Percentiles rank a stretch among this genome's conserved stretches.
phyloP scores from a whole-genome alignment of 495 filamentous ascomycete species.

The Annulohypoxylon maeteangense region DNA sequence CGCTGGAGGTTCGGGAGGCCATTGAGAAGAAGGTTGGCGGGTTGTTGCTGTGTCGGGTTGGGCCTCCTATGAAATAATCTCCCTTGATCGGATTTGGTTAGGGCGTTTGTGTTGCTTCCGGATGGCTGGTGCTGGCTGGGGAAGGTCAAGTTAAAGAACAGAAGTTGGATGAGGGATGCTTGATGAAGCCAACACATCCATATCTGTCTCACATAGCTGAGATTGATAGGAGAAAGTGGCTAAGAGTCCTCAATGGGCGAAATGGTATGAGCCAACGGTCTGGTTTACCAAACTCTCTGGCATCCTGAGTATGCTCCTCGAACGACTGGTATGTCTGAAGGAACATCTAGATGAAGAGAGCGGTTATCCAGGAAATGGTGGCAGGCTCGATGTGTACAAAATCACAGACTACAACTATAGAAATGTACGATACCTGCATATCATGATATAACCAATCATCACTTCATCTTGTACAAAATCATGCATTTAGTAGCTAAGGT shows the following conservation, averaged over 20 bases:
- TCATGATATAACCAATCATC: conserved; percentile 7
- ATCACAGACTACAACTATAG: not conserved
- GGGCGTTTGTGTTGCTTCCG: not conserved
- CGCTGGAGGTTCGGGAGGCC: conserved; percentile 88
- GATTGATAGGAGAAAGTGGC: not conserved
- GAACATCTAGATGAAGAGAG: not conserved
- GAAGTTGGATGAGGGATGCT: not conserved
- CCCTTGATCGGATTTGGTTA: not conserved
- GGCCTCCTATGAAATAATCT: not conserved
- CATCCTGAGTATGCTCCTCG: not conserved
- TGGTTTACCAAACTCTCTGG: not conserved
- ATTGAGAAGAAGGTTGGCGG: conserved; percentile 87
- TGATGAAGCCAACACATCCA: not conserved
- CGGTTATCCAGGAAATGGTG: conserved; percentile 14
- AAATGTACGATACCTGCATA: conserved; percentile 20
- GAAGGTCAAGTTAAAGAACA: not conserved
- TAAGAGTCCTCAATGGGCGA: not conserved
- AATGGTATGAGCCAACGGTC: not conserved
- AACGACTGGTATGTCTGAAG: not conserved
- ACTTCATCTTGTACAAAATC: not conserved
- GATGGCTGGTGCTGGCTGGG: not conserved
- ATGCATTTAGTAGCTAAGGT: not conserved
- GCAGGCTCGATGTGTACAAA: conserved; percentile 14
- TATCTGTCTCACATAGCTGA: not conserved
- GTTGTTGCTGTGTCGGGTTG: conserved; percentile 79